These are phyloP conservation scores for Neofusicoccum sp. DNA, from an alignment of 2,329 filamentous ascomycete genomes.

Conservation along the genomic window DNA sequence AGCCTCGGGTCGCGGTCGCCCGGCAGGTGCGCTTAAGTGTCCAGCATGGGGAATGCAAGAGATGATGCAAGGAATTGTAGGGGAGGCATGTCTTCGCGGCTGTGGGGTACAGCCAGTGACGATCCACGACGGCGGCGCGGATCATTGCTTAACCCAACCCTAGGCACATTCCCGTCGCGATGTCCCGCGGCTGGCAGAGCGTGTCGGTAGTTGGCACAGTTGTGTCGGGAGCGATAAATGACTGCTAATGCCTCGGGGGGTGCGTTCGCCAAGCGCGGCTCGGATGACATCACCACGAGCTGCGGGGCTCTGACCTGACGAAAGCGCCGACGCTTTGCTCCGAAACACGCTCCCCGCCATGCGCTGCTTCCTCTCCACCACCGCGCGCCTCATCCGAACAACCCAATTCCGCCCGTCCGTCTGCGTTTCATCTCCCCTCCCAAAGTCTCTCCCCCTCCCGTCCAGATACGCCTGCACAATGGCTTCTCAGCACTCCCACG, in stretches of 20 bases:
- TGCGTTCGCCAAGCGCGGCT: neutral
- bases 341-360: neutral
- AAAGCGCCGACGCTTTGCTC: neutral
- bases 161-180: no score
- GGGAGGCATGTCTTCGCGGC: neutral
- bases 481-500: slow-evolving; percentile 18
- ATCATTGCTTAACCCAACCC: neutral
- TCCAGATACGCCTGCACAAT: slow-evolving; percentile 7
- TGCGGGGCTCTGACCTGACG: neutral
- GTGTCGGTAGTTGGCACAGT: no score
- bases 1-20: no score
- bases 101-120: neutral
- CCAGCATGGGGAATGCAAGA: neutral
- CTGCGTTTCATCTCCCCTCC: neutral
- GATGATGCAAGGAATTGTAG: neutral
- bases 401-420: neutral
- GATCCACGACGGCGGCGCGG: neutral
- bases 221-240: no score
- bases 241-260: no score
- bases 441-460: neutral
- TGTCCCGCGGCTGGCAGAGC: no score
- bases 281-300: slow-evolving; percentile 6
- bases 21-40: no score
- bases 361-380: neutral
- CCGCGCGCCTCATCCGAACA: slow-evolving; percentile 8